Conservation (phyloP, 2,329 filamentous ascomycete genomes). For the Penicillium griseofulvum region DNA sequence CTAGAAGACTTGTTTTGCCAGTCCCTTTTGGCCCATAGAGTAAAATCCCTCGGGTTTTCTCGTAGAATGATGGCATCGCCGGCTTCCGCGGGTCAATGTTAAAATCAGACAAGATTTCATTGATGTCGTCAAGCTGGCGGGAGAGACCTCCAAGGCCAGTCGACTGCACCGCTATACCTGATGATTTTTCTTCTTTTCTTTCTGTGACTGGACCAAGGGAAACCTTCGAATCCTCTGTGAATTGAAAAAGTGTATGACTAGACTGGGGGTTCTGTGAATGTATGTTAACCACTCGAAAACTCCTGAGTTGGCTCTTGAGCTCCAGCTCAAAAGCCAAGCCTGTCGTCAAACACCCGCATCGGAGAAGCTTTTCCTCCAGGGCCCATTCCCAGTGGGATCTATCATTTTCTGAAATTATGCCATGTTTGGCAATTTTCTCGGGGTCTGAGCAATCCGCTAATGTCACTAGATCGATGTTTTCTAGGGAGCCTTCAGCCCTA, state of each 20-base stretch:
- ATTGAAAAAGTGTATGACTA: conserved; percentile 35
- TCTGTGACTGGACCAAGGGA: conserved; percentile 30
- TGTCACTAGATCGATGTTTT: conserved; percentile 57
- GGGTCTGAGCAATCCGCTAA: conserved; percentile 58
- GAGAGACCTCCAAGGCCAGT: conserved; percentile 66
- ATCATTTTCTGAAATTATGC: conserved; percentile 37
- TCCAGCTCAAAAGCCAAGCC: conserved; percentile 68
- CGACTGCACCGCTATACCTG: conserved; percentile 32
- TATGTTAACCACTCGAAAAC: conserved; percentile 62
- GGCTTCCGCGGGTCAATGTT: conserved; percentile 32
- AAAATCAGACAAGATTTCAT: conserved; percentile 62
- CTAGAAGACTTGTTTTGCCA: conserved; percentile 75
- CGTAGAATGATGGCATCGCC: conserved; percentile 43
- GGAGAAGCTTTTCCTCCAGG: conserved; percentile 44
- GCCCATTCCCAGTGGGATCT: conserved; percentile 50
- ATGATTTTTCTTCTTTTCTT: conserved; percentile 11
- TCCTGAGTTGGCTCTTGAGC: conserved; percentile 56
- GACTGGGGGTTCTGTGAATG: conserved; percentile 43
- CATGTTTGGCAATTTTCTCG: conserved; percentile 37
- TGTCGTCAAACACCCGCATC: conserved; percentile 66
- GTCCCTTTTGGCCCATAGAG: conserved; percentile 81
- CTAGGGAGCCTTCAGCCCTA: conserved; percentile 50
- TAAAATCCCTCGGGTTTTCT: conserved; percentile 59
- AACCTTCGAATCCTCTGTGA: conserved; percentile 33
- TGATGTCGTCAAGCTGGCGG: conserved; percentile 63